Evolutionary conservation across 441 rosid genomes (phyloP).

Genomic region (Corymbia citriodora): DNA sequence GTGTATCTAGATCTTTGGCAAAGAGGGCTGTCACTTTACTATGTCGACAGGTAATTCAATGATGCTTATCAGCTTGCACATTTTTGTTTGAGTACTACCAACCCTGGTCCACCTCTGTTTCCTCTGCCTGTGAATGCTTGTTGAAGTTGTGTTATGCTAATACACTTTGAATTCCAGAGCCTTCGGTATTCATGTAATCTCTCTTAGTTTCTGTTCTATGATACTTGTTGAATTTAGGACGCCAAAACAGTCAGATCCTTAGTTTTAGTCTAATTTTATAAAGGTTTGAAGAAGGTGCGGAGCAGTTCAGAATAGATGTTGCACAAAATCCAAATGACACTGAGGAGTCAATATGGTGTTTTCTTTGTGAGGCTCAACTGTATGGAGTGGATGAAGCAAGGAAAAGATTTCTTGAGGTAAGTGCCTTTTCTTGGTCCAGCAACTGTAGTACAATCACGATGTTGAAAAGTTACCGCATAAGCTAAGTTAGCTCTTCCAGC

Average conservation of each 20-base stretch:
- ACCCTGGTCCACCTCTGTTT: background rate
- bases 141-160: background rate
- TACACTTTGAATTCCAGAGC: background rate
- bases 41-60: slow-evolving; percentile 56
- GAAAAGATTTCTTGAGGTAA: slow-evolving; percentile 63
- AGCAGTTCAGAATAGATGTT: slow-evolving; percentile 76
- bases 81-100: background rate
- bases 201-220: background rate
- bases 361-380: slow-evolving; percentile 72
- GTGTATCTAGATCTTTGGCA: slow-evolving; percentile 80
- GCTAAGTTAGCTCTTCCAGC: background rate
- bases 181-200: background rate
- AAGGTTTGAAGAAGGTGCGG: slow-evolving; percentile 70
- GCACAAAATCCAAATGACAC: slow-evolving; percentile 91
- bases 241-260: background rate
- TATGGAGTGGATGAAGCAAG: slow-evolving; percentile 67
- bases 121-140: background rate
- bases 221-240: background rate
- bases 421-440: background rate
- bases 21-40: slow-evolving; percentile 88
- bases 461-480: background rate
- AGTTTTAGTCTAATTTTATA: background rate
- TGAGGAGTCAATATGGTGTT: slow-evolving; percentile 94
- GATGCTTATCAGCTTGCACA: background rate
- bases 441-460: background rate